Conservation (phyloP, 352 stramenopile genomes). For the Globisporangium acanthophoron region DNA sequence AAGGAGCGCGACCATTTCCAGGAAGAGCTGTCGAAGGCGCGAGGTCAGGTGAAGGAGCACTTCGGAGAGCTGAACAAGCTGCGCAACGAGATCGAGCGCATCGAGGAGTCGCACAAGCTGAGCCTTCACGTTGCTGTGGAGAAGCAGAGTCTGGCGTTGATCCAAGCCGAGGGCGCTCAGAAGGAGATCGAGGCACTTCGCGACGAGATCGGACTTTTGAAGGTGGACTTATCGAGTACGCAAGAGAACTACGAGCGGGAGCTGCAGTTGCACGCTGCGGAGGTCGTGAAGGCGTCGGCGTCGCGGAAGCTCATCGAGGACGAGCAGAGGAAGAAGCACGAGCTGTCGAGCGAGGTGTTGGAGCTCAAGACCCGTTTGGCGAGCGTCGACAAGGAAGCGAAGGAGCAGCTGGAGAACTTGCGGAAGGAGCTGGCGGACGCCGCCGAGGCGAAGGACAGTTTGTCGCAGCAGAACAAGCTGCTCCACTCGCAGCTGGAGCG, state of each 20-base stretch:
- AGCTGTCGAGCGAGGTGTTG: constrained; percentile 28
- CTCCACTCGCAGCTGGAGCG: constrained; percentile 69
- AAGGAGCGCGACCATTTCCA: constrained; percentile 32
- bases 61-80: constrained; percentile 52
- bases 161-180: constrained; percentile 33
- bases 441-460: constrained; percentile 33
- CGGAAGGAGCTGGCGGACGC: constrained; percentile 52
- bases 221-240: constrained; percentile 35
- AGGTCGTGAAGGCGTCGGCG: constrained; percentile 50
- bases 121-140: constrained; percentile 37
- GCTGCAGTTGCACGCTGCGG: constrained; percentile 65
- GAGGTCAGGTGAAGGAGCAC: constrained; percentile 51
- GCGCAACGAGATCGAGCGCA: constrained; percentile 56
- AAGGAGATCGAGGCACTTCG: constrained; percentile 41
- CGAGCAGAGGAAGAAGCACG: constrained; percentile 29
- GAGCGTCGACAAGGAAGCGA: constrained; percentile 29
- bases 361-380: constrained; percentile 36
- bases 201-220: constrained; percentile 39
- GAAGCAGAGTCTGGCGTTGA: constrained; percentile 38
- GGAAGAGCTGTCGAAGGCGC: constrained; percentile 39
- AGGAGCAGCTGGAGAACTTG: constrained; percentile 28
- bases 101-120: constrained; percentile 30
- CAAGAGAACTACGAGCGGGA: constrained; percentile 84
- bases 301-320: constrained; percentile 52
- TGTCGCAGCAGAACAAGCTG: constrained; percentile 68